phyloP scores from a whole-genome alignment of 169 alveolate genomes.

The Plasmodium blacklocki region DNA sequence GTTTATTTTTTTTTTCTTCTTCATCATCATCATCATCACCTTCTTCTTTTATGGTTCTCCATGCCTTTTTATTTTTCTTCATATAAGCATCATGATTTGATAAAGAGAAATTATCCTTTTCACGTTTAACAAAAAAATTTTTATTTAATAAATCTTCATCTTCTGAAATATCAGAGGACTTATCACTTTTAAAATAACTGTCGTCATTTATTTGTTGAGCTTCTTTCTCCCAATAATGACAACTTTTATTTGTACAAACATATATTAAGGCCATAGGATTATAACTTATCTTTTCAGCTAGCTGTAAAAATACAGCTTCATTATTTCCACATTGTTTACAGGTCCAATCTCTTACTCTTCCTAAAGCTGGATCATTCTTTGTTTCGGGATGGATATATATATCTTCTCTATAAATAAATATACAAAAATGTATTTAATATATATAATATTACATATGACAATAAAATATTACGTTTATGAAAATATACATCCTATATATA shows the following conservation, averaged over 20 bases:
- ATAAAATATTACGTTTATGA: background rate
- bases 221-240: constrained; percentile 83
- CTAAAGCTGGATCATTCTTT: constrained; percentile 92
- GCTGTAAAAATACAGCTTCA: constrained; percentile 92
- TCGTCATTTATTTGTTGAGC: constrained; percentile 76
- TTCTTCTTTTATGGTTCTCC: constrained; percentile 1
- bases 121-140: background rate
- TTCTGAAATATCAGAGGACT: constrained; percentile 13
- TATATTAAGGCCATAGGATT: constrained; percentile 94
- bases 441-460: background rate
- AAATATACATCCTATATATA: too few species aligned
- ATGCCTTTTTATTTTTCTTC: constrained; percentile 5
- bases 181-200: constrained; percentile 15
- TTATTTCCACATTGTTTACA: constrained; percentile 88
- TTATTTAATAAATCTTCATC: constrained; percentile 5
- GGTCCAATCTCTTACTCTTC: constrained; percentile 91
- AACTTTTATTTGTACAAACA: constrained; percentile 89
- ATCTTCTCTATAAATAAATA: constrained; percentile 85
- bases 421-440: background rate
- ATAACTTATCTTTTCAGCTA: constrained; percentile 91
- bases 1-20: constrained; percentile 6
- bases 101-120: background rate
- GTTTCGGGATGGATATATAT: constrained; percentile 88
- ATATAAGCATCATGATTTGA: background rate
- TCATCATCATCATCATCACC: constrained; percentile 3